phyloP scores from a whole-genome alignment of 495 filamentous ascomycete genomes.

The Penicillium desertorum region DNA sequence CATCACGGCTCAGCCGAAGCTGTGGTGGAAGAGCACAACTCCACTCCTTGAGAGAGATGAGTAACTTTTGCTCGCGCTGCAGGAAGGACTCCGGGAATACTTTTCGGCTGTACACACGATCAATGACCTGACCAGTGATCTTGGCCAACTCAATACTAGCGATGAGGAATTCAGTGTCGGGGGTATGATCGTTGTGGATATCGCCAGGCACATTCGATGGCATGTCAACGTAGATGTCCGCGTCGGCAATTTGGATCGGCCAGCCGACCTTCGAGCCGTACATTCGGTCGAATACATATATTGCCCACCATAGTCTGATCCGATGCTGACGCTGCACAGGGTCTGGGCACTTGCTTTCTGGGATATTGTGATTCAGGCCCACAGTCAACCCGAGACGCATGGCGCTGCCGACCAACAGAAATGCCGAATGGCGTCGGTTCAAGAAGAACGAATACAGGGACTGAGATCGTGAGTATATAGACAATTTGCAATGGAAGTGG shows the following conservation, averaged over 20 bases:
- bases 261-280: slow-evolving; percentile 34
- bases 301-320: slow-evolving; percentile 34
- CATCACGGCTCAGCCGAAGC: slow-evolving; percentile 22
- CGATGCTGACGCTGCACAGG: slow-evolving; percentile 32
- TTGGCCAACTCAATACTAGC: slow-evolving; percentile 26
- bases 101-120: slow-evolving; percentile 33
- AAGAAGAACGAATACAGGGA: slow-evolving; percentile 36
- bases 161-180: slow-evolving; percentile 26
- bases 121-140: slow-evolving; percentile 27
- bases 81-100: slow-evolving; percentile 26
- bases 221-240: slow-evolving; percentile 35
- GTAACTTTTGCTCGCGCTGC: slow-evolving; percentile 32
- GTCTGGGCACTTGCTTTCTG: slow-evolving; percentile 28
- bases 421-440: slow-evolving; percentile 36
- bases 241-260: slow-evolving; percentile 32
- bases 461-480: slow-evolving; percentile 13
- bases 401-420: slow-evolving; percentile 29
- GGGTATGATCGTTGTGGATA: slow-evolving; percentile 24
- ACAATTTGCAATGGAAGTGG: background rate
- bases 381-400: slow-evolving; percentile 32
- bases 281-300: slow-evolving; percentile 39
- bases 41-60: slow-evolving; percentile 33
- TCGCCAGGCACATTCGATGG: slow-evolving; percentile 21
- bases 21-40: slow-evolving; percentile 29
- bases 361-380: slow-evolving; percentile 37